Evolutionary conservation across 306 rosid genomes (phyloP).

Genomic region (Dicorynia guianensis): DNA sequence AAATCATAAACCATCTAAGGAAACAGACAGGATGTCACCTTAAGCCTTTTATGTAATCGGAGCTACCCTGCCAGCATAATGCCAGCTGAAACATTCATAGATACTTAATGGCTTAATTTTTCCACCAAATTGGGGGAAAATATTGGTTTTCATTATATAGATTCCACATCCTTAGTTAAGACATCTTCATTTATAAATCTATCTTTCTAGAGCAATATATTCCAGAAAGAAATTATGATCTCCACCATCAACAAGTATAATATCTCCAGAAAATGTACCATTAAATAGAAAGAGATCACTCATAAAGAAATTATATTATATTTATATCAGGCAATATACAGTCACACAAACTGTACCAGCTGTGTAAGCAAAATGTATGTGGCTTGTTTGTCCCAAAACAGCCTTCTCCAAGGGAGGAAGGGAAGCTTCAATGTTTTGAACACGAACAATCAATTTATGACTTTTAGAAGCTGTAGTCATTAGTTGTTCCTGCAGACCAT

Average conservation of each 20-base stretch:
- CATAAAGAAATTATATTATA: background rate
- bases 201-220: constrained; percentile 25
- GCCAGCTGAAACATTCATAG: background rate
- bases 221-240: constrained; percentile 28
- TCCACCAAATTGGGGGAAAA: background rate
- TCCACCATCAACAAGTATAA: background rate
- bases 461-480: constrained; percentile 83
- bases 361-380: constrained; percentile 94
- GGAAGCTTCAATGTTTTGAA: constrained; percentile 81
- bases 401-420: constrained; percentile 92
- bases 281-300: constrained; percentile 25
- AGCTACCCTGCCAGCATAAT: constrained; percentile 28
- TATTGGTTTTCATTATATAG: background rate
- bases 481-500: constrained; percentile 98
- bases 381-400: constrained; percentile 90
- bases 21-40: constrained; percentile 27
- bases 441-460: constrained; percentile 79
- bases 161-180: background rate
- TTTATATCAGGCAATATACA: constrained; percentile 4
- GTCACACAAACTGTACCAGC: constrained; percentile 62
- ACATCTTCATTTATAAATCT: constrained; percentile 7
- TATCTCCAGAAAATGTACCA: background rate
- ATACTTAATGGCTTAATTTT: background rate
- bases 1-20: constrained; percentile 14
- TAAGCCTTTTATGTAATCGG: constrained; percentile 6